These are phyloP conservation scores for Tarenaya hassleriana DNA, from an alignment of 345 rosid genomes.

Conservation along the genomic window DNA sequence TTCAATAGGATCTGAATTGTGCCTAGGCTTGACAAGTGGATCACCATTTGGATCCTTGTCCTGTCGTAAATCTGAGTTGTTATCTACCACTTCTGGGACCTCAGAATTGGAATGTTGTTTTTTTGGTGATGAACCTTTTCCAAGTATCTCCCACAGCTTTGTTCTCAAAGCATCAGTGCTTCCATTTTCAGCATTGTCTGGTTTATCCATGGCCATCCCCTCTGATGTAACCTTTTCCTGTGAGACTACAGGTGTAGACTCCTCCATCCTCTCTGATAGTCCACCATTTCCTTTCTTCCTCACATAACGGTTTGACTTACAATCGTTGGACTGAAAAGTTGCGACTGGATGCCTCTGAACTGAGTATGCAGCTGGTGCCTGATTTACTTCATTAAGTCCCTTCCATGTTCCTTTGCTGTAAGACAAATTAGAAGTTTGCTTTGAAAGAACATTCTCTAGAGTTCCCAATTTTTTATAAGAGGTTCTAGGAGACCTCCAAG, in stretches of 20 bases:
- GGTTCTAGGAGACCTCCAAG: conserved; percentile 52
- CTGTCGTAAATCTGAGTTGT: conserved; percentile 31
- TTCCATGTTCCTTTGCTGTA: conserved; percentile 30
- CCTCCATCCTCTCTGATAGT: conserved; percentile 37
- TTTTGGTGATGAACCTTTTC: conserved; percentile 53
- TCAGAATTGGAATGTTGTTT: conserved; percentile 41
- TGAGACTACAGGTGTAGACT: conserved; percentile 40
- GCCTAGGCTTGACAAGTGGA: conserved; percentile 34
- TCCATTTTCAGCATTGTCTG: conserved; percentile 31
- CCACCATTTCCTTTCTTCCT: conserved; percentile 29
- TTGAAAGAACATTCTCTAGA: conserved; percentile 28
- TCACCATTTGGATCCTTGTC: conserved; percentile 26
- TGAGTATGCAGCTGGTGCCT: conserved; percentile 26
- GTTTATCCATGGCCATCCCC: conserved; percentile 28
- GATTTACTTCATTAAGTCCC: conserved; percentile 32
- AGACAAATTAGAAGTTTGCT: conserved; percentile 31
- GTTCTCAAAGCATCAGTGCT: conserved; percentile 61
- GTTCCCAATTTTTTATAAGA: conserved; percentile 30
- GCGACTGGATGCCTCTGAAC: conserved; percentile 26
- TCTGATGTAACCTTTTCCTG: conserved; percentile 31
- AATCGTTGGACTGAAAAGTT: conserved; percentile 30
- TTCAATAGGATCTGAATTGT: conserved; percentile 73
- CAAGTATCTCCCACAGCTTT: conserved; percentile 75
- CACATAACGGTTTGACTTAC: conserved; percentile 30
- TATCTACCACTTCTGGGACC: conserved; percentile 32